phyloP scores from a whole-genome alignment of 257 asterid species.

The Plantago major region DNA sequence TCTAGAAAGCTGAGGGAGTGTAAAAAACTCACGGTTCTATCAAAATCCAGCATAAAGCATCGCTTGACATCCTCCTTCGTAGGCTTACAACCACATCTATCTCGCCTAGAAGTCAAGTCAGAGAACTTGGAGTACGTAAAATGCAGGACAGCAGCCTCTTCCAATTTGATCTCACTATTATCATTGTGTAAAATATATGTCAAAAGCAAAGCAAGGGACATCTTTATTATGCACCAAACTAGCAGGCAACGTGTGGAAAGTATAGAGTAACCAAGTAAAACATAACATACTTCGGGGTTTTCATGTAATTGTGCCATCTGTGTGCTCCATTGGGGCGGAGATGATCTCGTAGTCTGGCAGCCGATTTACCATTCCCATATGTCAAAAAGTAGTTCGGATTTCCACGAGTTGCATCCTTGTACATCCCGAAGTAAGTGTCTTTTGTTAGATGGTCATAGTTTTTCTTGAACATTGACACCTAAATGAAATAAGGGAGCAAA shows the following conservation, averaged over 20 bases:
- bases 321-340: slow-evolving; percentile 90
- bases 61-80: slow-evolving; percentile 69
- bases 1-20: background rate
- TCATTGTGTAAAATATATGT: slow-evolving; percentile 17
- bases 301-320: slow-evolving; percentile 78
- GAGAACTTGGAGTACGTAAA: slow-evolving; percentile 77
- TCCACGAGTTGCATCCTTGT: slow-evolving; percentile 59
- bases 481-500: slow-evolving; percentile 15
- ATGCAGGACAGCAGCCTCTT: slow-evolving; percentile 83
- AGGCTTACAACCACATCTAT: slow-evolving; percentile 85
- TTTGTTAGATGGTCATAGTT: slow-evolving; percentile 55
- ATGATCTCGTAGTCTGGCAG: slow-evolving; percentile 72
- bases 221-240: slow-evolving; percentile 2
- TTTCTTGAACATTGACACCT: slow-evolving; percentile 93
- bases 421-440: slow-evolving; percentile 53
- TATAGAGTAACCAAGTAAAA: slow-evolving; percentile 14
- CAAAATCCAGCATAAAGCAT: slow-evolving; percentile 78
- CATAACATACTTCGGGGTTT: slow-evolving; percentile 52
- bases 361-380: slow-evolving; percentile 74
- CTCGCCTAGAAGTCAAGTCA: slow-evolving; percentile 75
- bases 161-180: slow-evolving; percentile 56
- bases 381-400: slow-evolving; percentile 78
- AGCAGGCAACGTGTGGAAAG: slow-evolving; percentile 11
- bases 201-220: slow-evolving; percentile 5
- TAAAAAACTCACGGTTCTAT: slow-evolving; percentile 59